phyloP scores from a whole-genome alignment of 31 red algal species.

The Odonthalia washingtoniensis region DNA sequence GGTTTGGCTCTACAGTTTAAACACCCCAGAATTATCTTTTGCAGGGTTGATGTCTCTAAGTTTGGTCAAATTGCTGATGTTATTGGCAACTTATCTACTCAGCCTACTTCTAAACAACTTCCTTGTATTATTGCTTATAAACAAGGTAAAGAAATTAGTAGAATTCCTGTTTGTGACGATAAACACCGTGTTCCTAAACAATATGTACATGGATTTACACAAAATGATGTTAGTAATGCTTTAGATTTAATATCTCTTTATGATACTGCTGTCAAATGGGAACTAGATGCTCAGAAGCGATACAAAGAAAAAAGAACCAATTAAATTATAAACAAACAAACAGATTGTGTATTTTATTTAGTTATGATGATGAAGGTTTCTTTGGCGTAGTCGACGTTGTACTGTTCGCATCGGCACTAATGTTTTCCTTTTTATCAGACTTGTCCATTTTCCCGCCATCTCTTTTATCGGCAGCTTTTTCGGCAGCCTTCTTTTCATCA shows the following conservation, averaged over 20 bases:
- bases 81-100: constrained; percentile 40
- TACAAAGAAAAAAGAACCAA: constrained; percentile 15
- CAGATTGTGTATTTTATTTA: neutral
- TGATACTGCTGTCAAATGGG: constrained; percentile 57
- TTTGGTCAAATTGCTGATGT: constrained; percentile 52
- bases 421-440: too few species aligned
- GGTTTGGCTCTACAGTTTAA: constrained; percentile 45
- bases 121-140: constrained; percentile 73
- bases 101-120: constrained; percentile 64
- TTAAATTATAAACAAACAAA: constrained; percentile 26
- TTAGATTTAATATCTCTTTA: constrained; percentile 44
- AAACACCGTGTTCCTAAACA: constrained; percentile 32
- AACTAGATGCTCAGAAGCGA: constrained; percentile 40
- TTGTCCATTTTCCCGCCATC: too few species aligned
- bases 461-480: constrained; percentile 58
- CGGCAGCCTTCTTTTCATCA: constrained; percentile 80
- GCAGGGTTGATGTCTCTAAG: constrained; percentile 60
- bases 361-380: neutral
- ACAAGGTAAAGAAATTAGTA: constrained; percentile 66
- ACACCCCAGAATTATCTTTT: constrained; percentile 63
- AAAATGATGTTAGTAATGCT: constrained; percentile 43
- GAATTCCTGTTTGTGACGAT: constrained; percentile 50
- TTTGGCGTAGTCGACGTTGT: neutral
- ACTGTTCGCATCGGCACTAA: too few species aligned
- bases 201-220: constrained; percentile 58